Conservation (phyloP, 1,284 basidiomycete species). For the Apiotrichum sp. region DNA sequence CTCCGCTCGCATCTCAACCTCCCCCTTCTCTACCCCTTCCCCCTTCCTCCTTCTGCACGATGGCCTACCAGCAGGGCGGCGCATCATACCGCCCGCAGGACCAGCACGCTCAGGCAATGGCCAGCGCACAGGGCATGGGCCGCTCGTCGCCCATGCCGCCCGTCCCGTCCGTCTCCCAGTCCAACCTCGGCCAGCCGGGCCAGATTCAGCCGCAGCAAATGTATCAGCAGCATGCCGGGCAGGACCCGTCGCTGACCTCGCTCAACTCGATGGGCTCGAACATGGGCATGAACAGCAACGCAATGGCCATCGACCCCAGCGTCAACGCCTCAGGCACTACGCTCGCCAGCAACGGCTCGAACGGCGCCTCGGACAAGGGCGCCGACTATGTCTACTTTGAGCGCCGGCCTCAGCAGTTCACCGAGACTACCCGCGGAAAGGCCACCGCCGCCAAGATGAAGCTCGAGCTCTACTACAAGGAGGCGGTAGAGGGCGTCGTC, state of each 20-base stretch:
- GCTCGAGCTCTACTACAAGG: slow-evolving; percentile 96
- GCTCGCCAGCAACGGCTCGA: not conserved
- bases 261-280: not conserved
- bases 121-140: slow-evolving; percentile 15
- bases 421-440: slow-evolving; percentile 80
- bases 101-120: slow-evolving; percentile 16
- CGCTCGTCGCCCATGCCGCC: slow-evolving; percentile 35
- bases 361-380: slow-evolving; percentile 40
- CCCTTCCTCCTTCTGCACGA: slow-evolving; percentile 6
- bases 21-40: not conserved
- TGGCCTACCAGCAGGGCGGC: slow-evolving; percentile 25
- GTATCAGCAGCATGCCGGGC: slow-evolving; percentile 1
- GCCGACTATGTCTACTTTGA: slow-evolving; percentile 93
- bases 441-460: slow-evolving; percentile 95
- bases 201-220: slow-evolving; percentile 14
- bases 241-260: no score
- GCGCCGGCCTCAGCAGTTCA: slow-evolving; percentile 74
- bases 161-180: slow-evolving; percentile 27
- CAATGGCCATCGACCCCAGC: not conserved
- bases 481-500: slow-evolving; percentile 84
- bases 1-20: not conserved
- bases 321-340: not conserved
- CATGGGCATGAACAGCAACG: not conserved
- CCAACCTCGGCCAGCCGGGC: slow-evolving; percentile 37
- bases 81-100: slow-evolving; percentile 21